Percentiles rank a stretch among this genome's conserved stretches.
These are phyloP conservation scores for Termitomyces sp. DNA, from an alignment of 768 basidiomycete genomes.

Conservation along the genomic window DNA sequence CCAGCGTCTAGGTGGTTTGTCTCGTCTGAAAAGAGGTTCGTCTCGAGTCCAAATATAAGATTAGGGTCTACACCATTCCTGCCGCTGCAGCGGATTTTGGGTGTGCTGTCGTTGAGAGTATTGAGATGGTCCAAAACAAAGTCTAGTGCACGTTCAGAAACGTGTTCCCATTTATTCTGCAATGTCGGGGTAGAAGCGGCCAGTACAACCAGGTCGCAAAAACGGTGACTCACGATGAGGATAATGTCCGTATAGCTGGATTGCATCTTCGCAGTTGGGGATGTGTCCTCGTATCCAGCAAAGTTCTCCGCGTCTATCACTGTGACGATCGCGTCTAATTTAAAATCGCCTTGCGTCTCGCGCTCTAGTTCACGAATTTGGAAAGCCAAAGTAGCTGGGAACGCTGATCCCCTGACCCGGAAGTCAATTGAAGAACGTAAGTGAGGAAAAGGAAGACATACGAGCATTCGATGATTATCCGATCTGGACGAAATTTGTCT, in stretches of 20 bases:
- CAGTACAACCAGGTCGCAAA: not conserved
- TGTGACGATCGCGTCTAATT: slow-evolving; percentile 87
- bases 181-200: not conserved
- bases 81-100: slow-evolving; percentile 70
- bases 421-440: not conserved
- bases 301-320: slow-evolving; percentile 93
- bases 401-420: slow-evolving; percentile 78
- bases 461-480: slow-evolving; percentile 96
- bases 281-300: slow-evolving; percentile 87
- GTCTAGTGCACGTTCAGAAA: slow-evolving; percentile 77
- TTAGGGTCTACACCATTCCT: slow-evolving; percentile 68
- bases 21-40: slow-evolving; percentile 59
- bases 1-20: slow-evolving; percentile 13
- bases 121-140: slow-evolving; percentile 82
- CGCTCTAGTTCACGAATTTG: slow-evolving; percentile 88
- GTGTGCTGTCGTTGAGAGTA: slow-evolving; percentile 88
- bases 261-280: slow-evolving; percentile 89
- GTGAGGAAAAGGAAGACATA: slow-evolving; percentile 33
- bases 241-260: slow-evolving; percentile 95
- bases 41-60: slow-evolving; percentile 86
- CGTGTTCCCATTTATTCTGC: slow-evolving; percentile 89
- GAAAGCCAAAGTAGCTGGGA: slow-evolving; percentile 92
- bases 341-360: slow-evolving; percentile 70
- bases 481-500: slow-evolving; percentile 84
- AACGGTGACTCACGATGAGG: slow-evolving; percentile 56